Evolutionary conservation across 352 stramenopile genomes (phyloP).

Genomic region (Pythium chondricola): DNA sequence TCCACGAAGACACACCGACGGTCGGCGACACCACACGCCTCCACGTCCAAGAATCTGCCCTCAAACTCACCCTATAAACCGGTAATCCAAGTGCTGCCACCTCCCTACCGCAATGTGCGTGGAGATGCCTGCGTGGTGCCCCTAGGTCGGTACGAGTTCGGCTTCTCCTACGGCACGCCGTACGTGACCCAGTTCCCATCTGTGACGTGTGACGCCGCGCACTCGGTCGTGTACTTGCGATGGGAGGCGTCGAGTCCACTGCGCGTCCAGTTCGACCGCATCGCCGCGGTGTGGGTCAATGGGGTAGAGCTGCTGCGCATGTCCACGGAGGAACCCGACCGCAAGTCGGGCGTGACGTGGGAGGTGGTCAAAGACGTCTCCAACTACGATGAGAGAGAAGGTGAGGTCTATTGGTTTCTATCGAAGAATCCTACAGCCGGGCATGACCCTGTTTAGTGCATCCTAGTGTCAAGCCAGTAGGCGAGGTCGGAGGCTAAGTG

Average conservation of each 20-base stretch:
- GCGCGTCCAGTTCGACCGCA: constrained; percentile 63
- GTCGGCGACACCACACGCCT: not conserved
- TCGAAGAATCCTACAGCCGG: no score
- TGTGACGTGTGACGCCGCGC: constrained; percentile 32
- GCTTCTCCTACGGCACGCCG: constrained; percentile 50
- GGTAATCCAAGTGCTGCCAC: constrained; percentile 34
- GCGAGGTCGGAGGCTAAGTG: no score
- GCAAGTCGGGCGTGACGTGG: constrained; percentile 39
- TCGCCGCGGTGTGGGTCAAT: constrained; percentile 69
- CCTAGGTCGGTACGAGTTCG: constrained; percentile 44
- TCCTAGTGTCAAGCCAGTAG: no score
- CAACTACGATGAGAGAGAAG: constrained; percentile 45
- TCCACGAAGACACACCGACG: not conserved
- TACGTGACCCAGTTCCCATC: constrained; percentile 32
- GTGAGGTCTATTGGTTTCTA: no score
- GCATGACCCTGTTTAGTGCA: no score
- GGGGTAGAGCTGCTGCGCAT: constrained; percentile 65
- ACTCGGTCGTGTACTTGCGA: constrained; percentile 54
- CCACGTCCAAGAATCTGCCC: constrained; percentile 2
- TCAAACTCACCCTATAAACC: constrained; percentile 17
- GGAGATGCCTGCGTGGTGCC: constrained; percentile 38
- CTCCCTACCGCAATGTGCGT: constrained; percentile 35
- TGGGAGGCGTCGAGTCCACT: constrained; percentile 36
- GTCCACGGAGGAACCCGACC: constrained; percentile 60
- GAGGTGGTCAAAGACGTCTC: constrained; percentile 65